Base-by-base conservation (phyloP, 2,329 filamentous ascomycete species). In the Fonsecaea nubica region DNA sequence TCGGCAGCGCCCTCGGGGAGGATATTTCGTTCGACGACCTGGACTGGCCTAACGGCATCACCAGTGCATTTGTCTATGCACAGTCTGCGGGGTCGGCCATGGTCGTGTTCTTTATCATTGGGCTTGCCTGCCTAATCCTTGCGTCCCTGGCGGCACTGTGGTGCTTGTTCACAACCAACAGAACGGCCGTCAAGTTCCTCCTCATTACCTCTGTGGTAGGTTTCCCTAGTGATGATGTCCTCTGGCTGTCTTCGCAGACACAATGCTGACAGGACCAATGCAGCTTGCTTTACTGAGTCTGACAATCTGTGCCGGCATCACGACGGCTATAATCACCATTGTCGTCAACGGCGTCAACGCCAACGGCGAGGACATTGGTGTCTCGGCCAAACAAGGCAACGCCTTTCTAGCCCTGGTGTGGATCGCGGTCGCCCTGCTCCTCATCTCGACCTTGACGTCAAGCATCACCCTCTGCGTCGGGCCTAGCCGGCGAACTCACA, bases 81-180 rank as follows among this genome's bases (percentile, higher is more conserved):
- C 30, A 52, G 33, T 62, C 58, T 21, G 58, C 58, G 1, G 45
- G 30, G 10, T 15, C 42, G 12, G 58, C 58, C 4, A 52, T 62
- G 58, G n/a, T 62, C 18, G 58, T 50, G 15, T 58, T 57, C 36
- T 57, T 57, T 40, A 18, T 63, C 61, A 63, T 63, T 30, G 62
- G 62, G 30, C 35, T 64, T 30, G 10, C 32, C 15, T 64, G 48
- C 32, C 30, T 58, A 13, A 15, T 63, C 15, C 15, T 63, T 8
- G 45, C 52, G 12, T 30, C 52, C 1, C 9, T 50, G 10, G 45
- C 45, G 45, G 45, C 45, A 7, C 15, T 50, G 8, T 50, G 45
- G 45, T 3, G 3, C 25, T 13, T 50, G 21, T 50, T 50, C 13
- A 25, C 45, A 9, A 25, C 45, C 8, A 50, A 10, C 45, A 25